Percentiles rank a stretch among this genome's conserved stretches.
phyloP scores from a whole-genome alignment of 768 basidiomycete genomes.

The Trametes elegans region DNA sequence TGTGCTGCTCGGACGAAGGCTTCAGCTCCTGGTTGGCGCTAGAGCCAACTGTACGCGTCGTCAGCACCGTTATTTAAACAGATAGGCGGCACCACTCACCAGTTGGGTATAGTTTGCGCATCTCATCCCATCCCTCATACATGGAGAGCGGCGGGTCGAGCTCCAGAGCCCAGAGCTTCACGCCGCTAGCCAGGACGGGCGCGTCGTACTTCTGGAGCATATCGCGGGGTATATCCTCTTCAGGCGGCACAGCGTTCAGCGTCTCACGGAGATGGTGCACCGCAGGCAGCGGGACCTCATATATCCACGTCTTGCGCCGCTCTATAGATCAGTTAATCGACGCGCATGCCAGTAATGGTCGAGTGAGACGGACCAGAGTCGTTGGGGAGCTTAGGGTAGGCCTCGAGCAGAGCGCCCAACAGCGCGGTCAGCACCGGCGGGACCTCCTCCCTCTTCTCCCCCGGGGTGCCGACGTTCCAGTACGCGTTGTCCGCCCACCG shows the following conservation, averaged over 20 bases:
- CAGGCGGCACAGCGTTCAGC: constrained; percentile 69
- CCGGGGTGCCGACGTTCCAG: constrained; percentile 40
- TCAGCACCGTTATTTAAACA: background rate
- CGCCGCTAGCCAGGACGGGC: constrained; percentile 78
- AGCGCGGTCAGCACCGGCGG: constrained; percentile 75
- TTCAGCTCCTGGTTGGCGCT: constrained; percentile 51
- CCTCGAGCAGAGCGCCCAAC: constrained; percentile 57
- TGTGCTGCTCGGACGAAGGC: constrained; percentile 53
- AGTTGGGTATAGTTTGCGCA: constrained; percentile 81
- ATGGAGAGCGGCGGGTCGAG: constrained; percentile 81
- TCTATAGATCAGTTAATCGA: constrained; percentile 42
- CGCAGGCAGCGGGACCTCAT: constrained; percentile 82
- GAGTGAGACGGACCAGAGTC: constrained; percentile 75
- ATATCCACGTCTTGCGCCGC: constrained; percentile 90
- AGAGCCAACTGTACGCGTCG: constrained; percentile 45
- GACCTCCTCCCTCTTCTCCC: constrained; percentile 54
- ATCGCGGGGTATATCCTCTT: constrained; percentile 45
- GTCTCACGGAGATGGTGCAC: constrained; percentile 85
- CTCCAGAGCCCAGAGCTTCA: constrained; percentile 93
- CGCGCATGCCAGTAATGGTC: too few relatives aligned
- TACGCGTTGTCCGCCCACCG: constrained; percentile 89
- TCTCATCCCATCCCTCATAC: constrained; percentile 92
- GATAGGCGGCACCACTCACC: constrained; percentile 32
- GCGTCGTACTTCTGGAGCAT: constrained; percentile 76
- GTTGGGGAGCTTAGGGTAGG: constrained; percentile 57